Conservation (phyloP, 805 yeast species). For the Lipomyces yamadae region DNA sequence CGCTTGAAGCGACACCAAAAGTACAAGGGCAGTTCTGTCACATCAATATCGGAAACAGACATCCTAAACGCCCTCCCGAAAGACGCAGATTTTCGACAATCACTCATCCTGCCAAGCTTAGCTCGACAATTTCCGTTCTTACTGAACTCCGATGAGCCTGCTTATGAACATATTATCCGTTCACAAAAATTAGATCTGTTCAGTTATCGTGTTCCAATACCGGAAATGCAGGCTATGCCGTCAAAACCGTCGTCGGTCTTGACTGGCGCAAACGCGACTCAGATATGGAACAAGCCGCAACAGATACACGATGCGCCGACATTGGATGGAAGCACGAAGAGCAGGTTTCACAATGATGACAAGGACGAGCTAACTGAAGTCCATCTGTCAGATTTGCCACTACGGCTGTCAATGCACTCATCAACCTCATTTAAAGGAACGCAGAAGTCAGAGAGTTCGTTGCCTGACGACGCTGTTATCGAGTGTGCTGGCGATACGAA, state of each 20-base stretch:
- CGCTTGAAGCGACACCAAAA: not conserved
- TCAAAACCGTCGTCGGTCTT: constrained; percentile 11
- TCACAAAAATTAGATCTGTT: not conserved
- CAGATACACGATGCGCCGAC: not conserved
- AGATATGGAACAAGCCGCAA: not conserved
- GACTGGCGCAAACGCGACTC: constrained; percentile 2
- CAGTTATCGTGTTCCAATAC: not conserved
- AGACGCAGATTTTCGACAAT: constrained; percentile 20
- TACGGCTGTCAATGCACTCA: not conserved
- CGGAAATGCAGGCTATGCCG: constrained; percentile 13
- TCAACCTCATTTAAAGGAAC: not conserved
- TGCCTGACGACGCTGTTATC: not conserved
- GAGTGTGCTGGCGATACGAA: not conserved
- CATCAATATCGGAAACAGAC: constrained; percentile 11
- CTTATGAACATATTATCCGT: not conserved
- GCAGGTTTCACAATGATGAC: not conserved
- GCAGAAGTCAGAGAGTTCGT: not conserved
- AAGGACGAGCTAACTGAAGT: not conserved
- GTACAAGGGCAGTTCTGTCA: not conserved
- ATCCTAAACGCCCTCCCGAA: constrained; percentile 20
- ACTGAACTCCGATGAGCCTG: not conserved
- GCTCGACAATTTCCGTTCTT: constrained; percentile 19
- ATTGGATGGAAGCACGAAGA: not conserved
- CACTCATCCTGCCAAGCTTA: constrained; percentile 22
- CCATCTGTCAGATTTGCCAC: not conserved